These are phyloP conservation scores for Xerocomus potaroensis DNA, from an alignment of 768 basidiomycete genomes.

Conservation along the genomic window DNA sequence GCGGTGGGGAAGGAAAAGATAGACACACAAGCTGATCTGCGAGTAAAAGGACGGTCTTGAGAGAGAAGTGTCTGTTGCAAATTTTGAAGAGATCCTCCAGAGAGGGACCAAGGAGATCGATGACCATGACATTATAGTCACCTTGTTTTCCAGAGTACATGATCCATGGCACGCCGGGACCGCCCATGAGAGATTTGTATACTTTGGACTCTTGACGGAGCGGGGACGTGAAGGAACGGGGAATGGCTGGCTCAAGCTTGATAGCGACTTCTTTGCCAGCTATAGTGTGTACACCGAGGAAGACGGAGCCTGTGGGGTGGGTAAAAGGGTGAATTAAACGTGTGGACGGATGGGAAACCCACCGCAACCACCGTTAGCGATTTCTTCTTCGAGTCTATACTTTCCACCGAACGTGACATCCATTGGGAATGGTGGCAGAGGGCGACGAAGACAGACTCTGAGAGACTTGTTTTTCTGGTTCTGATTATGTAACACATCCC, in stretches of 20 bases:
- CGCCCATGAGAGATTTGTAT: slow-evolving; percentile 88
- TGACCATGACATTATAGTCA: slow-evolving; percentile 96
- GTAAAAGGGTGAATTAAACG: slow-evolving; percentile 9
- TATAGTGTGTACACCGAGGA: slow-evolving; percentile 72
- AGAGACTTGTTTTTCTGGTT: slow-evolving; percentile 12
- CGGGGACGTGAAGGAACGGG: slow-evolving; percentile 47
- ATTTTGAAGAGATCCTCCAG: slow-evolving; percentile 98
- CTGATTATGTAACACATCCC: slow-evolving; percentile 22
- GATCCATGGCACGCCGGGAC: slow-evolving; percentile 94
- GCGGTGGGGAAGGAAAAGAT: too few species aligned
- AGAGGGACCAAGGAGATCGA: slow-evolving; percentile 95
- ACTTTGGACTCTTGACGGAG: slow-evolving; percentile 88
- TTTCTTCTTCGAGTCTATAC: slow-evolving; percentile 74
- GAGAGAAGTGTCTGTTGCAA: slow-evolving; percentile 95
- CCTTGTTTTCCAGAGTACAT: slow-evolving; percentile 99
- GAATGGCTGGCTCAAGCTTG: slow-evolving; percentile 67
- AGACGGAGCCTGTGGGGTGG: slow-evolving; percentile 57
- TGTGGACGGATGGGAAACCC: slow-evolving; percentile 44
- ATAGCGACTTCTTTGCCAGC: slow-evolving; percentile 84
- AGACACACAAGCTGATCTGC: slow-evolving; percentile 95
- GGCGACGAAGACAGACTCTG: slow-evolving; percentile 5
- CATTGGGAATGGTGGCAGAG: slow-evolving; percentile 23
- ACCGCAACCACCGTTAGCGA: slow-evolving; percentile 81
- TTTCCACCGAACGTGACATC: slow-evolving; percentile 63
- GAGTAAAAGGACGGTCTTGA: slow-evolving; percentile 99